Conservation (phyloP, 306 rosid species). For the Psophocarpus tetragonolobus region DNA sequence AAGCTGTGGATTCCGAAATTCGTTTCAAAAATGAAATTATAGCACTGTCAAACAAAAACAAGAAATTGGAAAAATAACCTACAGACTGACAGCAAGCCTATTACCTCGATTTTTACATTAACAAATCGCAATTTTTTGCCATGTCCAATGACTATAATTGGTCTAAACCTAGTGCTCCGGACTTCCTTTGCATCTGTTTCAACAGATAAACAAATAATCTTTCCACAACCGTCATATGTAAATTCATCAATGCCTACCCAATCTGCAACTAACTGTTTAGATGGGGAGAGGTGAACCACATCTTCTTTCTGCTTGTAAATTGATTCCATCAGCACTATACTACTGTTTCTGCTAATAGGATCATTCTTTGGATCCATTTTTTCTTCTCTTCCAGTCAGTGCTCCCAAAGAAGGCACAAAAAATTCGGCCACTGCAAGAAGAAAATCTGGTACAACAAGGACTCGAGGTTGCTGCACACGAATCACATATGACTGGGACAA, state of each 20-base stretch:
- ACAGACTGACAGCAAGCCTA: slow-evolving; percentile 22
- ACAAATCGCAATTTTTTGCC: slow-evolving; percentile 87
- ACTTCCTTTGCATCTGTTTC: slow-evolving; percentile 65
- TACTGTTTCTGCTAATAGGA: slow-evolving; percentile 63
- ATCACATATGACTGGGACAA: slow-evolving; percentile 83
- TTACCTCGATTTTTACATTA: slow-evolving; percentile 94
- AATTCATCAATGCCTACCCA: slow-evolving; percentile 72
- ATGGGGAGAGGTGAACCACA: slow-evolving; percentile 78
- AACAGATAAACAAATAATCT: slow-evolving; percentile 63
- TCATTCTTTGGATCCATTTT: slow-evolving; percentile 83
- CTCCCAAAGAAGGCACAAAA: slow-evolving; percentile 89
- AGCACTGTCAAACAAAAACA: not conserved
- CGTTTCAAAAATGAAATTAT: not conserved
- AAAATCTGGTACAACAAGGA: slow-evolving; percentile 96
- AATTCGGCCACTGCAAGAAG: slow-evolving; percentile 94
- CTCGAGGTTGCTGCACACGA: slow-evolving; percentile 94
- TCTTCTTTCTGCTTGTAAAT: slow-evolving; percentile 78
- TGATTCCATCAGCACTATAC: slow-evolving; percentile 66
- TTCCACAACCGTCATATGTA: slow-evolving; percentile 94
- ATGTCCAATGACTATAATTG: slow-evolving; percentile 81
- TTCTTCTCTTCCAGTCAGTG: slow-evolving; percentile 95
- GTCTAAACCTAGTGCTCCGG: slow-evolving; percentile 56
- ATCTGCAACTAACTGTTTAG: slow-evolving; percentile 83
- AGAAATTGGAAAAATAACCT: not conserved
- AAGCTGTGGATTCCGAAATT: not conserved